phyloP scores from a whole-genome alignment of 129 eudicot species.

The sunflower (Helianthus annuus) region DNA sequence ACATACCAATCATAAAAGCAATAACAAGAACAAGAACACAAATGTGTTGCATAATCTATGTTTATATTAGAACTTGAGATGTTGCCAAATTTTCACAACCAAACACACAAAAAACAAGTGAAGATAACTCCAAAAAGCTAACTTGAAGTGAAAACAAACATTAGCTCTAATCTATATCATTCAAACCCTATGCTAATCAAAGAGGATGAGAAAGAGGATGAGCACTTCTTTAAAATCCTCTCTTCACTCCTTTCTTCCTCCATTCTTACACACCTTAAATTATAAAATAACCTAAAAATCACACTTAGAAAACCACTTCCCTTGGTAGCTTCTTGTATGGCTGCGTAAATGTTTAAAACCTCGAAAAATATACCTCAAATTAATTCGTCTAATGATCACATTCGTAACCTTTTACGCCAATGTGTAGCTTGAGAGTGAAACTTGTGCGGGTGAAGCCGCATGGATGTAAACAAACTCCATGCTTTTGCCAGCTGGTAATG shows the following conservation, averaged over 20 bases:
- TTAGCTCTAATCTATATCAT: neutral
- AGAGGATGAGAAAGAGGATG: slow-evolving; percentile 97
- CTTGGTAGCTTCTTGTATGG: slow-evolving; percentile 4
- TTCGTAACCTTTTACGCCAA: slow-evolving; percentile 39
- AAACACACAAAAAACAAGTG: slow-evolving; percentile 23
- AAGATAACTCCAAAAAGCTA: slow-evolving; percentile 24
- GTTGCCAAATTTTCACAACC: neutral
- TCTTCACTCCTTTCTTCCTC: slow-evolving; percentile 96
- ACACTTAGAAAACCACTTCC: neutral
- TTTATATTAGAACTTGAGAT: neutral
- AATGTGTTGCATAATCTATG: neutral
- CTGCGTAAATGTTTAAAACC: neutral
- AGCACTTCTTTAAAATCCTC: slow-evolving; percentile 71
- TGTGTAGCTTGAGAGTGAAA: slow-evolving; percentile 65
- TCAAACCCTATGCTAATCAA: slow-evolving; percentile 37
- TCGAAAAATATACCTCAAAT: neutral
- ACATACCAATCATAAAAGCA: neutral
- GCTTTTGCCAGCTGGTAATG: slow-evolving; percentile 79
- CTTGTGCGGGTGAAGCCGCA: slow-evolving; percentile 66
- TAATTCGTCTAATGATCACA: neutral
- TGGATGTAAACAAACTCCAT: slow-evolving; percentile 89
- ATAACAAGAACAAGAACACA: neutral
- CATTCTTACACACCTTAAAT: slow-evolving; percentile 33
- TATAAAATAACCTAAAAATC: slow-evolving; percentile 34
- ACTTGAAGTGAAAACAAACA: slow-evolving; percentile 19